Base-by-base conservation (phyloP, 306 rosid species). In the Ammopiptanthus mongolicus region DNA sequence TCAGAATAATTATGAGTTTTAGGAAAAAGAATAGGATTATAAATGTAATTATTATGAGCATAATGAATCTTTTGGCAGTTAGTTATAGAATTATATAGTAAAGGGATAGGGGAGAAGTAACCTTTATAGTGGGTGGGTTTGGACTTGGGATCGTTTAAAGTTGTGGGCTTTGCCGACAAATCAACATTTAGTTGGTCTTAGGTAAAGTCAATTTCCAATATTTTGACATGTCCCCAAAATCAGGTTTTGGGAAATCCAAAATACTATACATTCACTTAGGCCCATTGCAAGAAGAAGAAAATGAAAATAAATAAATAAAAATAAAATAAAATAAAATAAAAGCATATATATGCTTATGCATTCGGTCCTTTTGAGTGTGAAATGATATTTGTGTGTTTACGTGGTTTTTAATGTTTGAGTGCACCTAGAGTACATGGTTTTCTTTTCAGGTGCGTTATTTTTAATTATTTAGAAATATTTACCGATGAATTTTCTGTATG, bases 371-470 rank as follows among this genome's bases (percentile, higher is more conserved):
- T 10, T 36, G 41, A 36, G 44, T 39, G 11, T 1, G 28, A 18
- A 13, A n/a, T 67, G 23, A 2, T 0, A 31, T 28, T 28, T 21
- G 41, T 29, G 4, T 17, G 37, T 21, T 36, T 52, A 10, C 17
- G 36, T 23, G 13, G 18, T 52, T 39, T 69, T 39, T 12, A 53
- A 21, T 34, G 41, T 47, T 34, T 56, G 68, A 48, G 57, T 69
- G 52, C 55, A 33, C 42, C 39, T 36, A 68, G 59, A 29, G 69
- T 51, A 23, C 57, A 19, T 10, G 8, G 15, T 71, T 53, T 64
- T 71, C 19, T 53, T 33, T 66, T 57, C 0, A 77, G 84, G 66
- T 81, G 15, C 42, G 36, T 53, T 69, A 59, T 68, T 73, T 67
- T n/a, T n/a, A n/a, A n/a, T n/a, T 42, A 59, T 19, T 25, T 57